Evolutionary conservation across 2,329 filamentous ascomycete genomes (phyloP).

Genomic region (Sclerotinia sclerotiorum): DNA sequence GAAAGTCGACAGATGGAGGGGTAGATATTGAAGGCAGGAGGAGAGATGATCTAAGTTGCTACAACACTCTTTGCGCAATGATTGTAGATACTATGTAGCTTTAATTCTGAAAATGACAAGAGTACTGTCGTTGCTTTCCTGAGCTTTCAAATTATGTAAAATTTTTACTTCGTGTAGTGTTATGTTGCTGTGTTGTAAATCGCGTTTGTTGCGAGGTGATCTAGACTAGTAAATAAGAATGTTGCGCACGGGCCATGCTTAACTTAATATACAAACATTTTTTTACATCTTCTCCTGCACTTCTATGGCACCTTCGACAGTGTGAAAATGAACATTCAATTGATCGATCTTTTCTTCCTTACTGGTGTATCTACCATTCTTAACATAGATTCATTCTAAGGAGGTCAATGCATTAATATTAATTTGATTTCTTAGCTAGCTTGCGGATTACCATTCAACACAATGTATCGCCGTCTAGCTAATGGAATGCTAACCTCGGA

Average conservation of each 20-base stretch:
- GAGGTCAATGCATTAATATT: not conserved
- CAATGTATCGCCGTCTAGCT: too few relatives aligned
- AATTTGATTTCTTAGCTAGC: not conserved
- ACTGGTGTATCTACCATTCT: not conserved
- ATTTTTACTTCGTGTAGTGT: not conserved
- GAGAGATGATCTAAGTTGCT: not conserved
- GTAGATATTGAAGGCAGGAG: not conserved
- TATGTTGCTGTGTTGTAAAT: not conserved
- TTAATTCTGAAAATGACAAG: not conserved
- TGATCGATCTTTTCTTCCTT: not conserved
- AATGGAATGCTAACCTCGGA: not conserved
- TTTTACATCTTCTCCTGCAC: not conserved
- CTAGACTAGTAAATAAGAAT: not conserved
- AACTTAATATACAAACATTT: not conserved
- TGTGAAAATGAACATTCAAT: not conserved
- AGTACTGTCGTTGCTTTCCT: not conserved
- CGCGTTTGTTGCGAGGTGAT: not conserved
- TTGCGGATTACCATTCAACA: not conserved
- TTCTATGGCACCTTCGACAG: not conserved
- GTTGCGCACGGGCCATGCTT: not conserved
- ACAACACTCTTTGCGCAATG: not conserved
- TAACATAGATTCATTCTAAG: not conserved
- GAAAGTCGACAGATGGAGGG: slow-evolving; percentile 1
- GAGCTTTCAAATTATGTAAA: not conserved
- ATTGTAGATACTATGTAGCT: not conserved